phyloP scores from a whole-genome alignment of 78 protist species.

The Andalucia godoyi region DNA sequence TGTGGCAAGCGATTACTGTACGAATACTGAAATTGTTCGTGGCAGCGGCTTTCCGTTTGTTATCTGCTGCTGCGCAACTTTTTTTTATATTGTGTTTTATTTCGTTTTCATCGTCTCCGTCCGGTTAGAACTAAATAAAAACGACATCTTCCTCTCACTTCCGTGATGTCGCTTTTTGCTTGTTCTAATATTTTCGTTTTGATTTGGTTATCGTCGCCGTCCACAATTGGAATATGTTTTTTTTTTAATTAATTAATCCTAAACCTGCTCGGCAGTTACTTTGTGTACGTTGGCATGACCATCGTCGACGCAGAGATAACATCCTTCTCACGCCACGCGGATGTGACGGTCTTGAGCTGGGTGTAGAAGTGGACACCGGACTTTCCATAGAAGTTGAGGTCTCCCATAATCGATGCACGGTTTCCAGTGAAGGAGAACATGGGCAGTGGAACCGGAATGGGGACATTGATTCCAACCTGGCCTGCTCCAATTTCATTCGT shows the following conservation, averaged over 20 bases:
- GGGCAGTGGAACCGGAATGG: constrained; percentile 96
- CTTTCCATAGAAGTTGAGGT: constrained; percentile 84
- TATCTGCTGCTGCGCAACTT: not conserved
- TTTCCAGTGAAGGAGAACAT: constrained; percentile 93
- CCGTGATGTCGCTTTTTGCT: not conserved
- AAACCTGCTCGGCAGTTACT: not conserved
- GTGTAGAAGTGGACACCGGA: constrained; percentile 71
- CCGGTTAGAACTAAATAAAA: not conserved
- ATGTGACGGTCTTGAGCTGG: constrained; percentile 79
- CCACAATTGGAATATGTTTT: not conserved
- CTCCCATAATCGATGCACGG: constrained; percentile 70
- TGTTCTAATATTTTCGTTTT: not conserved
- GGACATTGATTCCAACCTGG: constrained; percentile 88
- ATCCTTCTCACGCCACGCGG: constrained; percentile 66
- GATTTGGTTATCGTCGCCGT: not conserved
- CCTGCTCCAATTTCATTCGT: constrained; percentile 73
- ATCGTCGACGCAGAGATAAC: not conserved
- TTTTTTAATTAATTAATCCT: too few species aligned
- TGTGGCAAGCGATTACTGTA: too few species aligned
- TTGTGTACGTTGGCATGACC: not conserved
- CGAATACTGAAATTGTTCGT: too few species aligned
- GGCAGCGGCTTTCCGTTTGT: too few species aligned
- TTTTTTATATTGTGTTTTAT: constrained; percentile 1
- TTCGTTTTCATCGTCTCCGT: not conserved
- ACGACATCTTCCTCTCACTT: not conserved